These are phyloP conservation scores for Podaxis sp. DNA, from an alignment of 768 basidiomycete genomes.

Conservation along the genomic window DNA sequence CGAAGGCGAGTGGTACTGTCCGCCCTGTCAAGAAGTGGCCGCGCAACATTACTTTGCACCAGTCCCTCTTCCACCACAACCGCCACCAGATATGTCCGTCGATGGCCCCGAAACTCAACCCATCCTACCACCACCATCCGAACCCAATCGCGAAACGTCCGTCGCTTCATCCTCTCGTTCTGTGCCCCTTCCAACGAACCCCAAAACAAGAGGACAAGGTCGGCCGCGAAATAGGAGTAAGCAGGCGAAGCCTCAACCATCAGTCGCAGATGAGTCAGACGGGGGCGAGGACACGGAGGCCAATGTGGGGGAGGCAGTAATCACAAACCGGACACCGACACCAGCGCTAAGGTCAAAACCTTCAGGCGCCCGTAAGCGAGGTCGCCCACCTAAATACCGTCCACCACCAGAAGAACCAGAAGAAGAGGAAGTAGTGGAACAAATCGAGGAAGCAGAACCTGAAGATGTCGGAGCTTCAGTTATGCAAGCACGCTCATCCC, in stretches of 20 bases:
- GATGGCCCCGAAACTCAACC: slow-evolving; percentile 7
- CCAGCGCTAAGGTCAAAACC: slow-evolving; percentile 17
- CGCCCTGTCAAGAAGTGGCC: slow-evolving; percentile 44
- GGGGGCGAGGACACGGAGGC: slow-evolving; percentile 27
- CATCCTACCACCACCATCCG: slow-evolving; percentile 7
- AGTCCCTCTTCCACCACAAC: slow-evolving; percentile 6
- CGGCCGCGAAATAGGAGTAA: slow-evolving; percentile 12
- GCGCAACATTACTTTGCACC: slow-evolving; percentile 7
- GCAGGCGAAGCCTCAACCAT: not conserved
- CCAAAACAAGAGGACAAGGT: slow-evolving; percentile 19
- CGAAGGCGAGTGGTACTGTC: slow-evolving; percentile 76
- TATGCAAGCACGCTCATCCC: slow-evolving; percentile 22
- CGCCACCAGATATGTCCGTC: slow-evolving; percentile 12
- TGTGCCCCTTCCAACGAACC: slow-evolving; percentile 7
- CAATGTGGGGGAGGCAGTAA: slow-evolving; percentile 9
- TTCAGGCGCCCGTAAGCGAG: not conserved
- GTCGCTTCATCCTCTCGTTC: slow-evolving; percentile 29
- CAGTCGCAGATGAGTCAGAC: slow-evolving; percentile 31
- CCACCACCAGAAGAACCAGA: slow-evolving; percentile 34
- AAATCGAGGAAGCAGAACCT: not conserved
- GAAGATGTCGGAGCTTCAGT: slow-evolving; percentile 31
- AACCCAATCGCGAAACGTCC: slow-evolving; percentile 20
- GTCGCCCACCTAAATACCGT: not conserved
- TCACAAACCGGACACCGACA: slow-evolving; percentile 7
- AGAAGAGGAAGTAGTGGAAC: slow-evolving; percentile 44